Conservation (phyloP, 257 asterid species). For the Nicotiana paniculata region DNA sequence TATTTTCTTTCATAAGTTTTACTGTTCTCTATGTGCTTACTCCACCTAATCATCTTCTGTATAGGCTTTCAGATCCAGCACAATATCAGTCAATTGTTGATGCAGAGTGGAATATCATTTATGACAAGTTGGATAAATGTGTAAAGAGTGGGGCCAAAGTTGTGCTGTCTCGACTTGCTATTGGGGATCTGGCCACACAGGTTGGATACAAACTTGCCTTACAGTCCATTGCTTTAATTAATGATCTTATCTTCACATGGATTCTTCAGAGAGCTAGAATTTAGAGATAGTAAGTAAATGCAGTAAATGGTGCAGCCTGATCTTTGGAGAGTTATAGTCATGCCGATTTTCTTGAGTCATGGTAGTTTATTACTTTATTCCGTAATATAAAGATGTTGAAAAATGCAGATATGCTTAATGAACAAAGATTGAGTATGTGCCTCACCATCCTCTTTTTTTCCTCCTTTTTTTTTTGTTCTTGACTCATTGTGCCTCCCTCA, state of each 20-base stretch:
- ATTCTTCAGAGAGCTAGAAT: neutral
- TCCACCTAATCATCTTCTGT: constrained; percentile 10
- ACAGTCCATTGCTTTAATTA: neutral
- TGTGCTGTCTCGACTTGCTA: constrained; percentile 84
- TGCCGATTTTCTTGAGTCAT: neutral
- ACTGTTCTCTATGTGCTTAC: constrained; percentile 8
- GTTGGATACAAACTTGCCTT: constrained; percentile 20
- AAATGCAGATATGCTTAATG: neutral
- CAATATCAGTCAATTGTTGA: constrained; percentile 95
- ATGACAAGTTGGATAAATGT: constrained; percentile 86
- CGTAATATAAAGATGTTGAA: neutral
- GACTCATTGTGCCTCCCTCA: neutral
- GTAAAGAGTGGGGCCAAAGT: constrained; percentile 88
- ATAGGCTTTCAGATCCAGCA: constrained; percentile 78
- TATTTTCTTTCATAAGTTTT: neutral
- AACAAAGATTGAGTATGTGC: neutral
- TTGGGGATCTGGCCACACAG: constrained; percentile 94
- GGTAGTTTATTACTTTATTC: too few species aligned
- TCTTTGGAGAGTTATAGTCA: neutral
- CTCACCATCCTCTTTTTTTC: neutral
- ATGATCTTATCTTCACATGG: neutral
- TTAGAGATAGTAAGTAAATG: neutral
- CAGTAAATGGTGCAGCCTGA: neutral
- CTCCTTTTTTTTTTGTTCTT: neutral
- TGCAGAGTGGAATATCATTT: constrained; percentile 95